Evolutionary conservation across 1,284 basidiomycete species (phyloP), one percentile per base, ranked within the genome.

Genomic region (Rhodofomes roseus): DNA sequence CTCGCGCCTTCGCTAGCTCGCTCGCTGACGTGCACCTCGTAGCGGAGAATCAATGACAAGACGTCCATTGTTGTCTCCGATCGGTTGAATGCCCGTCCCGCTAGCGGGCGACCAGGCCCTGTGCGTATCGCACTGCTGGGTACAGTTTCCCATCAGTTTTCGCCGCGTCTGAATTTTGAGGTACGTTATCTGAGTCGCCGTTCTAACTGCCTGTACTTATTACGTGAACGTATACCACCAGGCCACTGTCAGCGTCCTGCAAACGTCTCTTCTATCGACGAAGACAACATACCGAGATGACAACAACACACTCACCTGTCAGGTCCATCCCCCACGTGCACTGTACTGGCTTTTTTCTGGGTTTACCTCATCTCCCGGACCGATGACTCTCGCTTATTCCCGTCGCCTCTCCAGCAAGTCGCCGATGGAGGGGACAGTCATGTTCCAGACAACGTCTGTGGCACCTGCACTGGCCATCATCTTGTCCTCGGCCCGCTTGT

Each of bases 71-170:
- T 59, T 27, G 25, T 73, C 16, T 48, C 46, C 25, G 46, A 48
- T 18, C 46, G 25, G 46, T 63, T 14, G 61, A 62, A 14, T 25
- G 40, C 27, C 22, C 36, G 36, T 54, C 55, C n/a, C 18, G 46
- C 46, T 12, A 48, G 14, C 29, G 46, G 6, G 6, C 23, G 27
- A 12, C 12, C 23, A 29, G 46, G 46, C 16, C 46, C 54, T 41
- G 27, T 60, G n/a, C 62, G 62, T 29, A 52, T 60, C 29, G 63
- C 59, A 57, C 52, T 85, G 5, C 63, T 79, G 40, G 80, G 80
- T 29, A 82, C 82, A 0, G 58, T 84, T 25, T 77, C 76, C 57
- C 80, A 83, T 63, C 81, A 81, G 56, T 81, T 76, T 66, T 79
- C 77, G 12, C 79, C 79, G 2, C 72, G 76, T 12, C 68, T 83